phyloP scores from a whole-genome alignment of 2,329 filamentous ascomycete species.

The Colletotrichum theobromicola region DNA sequence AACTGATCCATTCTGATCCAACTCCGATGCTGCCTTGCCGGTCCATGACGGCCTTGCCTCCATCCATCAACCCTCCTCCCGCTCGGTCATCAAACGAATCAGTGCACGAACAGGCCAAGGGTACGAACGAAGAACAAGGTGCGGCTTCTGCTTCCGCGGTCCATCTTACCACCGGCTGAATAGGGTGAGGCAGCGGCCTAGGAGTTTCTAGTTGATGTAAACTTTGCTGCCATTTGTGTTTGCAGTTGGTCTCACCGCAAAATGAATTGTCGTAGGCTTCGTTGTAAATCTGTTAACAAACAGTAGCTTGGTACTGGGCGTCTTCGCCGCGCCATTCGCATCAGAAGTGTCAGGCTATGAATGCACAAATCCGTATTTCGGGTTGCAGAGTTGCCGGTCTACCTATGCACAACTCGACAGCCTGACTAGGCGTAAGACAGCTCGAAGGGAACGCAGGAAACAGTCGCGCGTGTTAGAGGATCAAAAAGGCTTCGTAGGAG shows the following conservation, averaged over 20 bases:
- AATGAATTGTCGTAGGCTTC: background rate
- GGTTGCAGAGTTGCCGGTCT: background rate
- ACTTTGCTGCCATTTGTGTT: background rate
- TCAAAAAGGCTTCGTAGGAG: background rate
- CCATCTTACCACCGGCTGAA: background rate
- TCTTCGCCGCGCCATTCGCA: background rate
- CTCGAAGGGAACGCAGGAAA: background rate
- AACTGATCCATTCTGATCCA: background rate
- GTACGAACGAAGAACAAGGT: background rate
- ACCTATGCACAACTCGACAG: background rate
- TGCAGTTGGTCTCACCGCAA: background rate
- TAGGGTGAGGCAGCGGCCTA: background rate
- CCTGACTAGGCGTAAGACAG: background rate
- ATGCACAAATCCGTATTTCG: background rate
- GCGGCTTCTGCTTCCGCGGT: background rate
- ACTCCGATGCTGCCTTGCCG: background rate
- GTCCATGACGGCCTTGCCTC: background rate
- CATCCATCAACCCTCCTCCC: background rate
- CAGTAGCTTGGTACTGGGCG: background rate
- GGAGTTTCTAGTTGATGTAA: background rate
- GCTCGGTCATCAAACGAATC: constrained; percentile 14
- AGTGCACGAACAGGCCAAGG: constrained; percentile 8
- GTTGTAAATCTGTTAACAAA: background rate
- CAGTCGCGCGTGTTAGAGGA: background rate
- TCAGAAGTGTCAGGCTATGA: background rate